Conservation (phyloP, 2,329 filamentous ascomycete species). For the Fusarium torulosum region DNA sequence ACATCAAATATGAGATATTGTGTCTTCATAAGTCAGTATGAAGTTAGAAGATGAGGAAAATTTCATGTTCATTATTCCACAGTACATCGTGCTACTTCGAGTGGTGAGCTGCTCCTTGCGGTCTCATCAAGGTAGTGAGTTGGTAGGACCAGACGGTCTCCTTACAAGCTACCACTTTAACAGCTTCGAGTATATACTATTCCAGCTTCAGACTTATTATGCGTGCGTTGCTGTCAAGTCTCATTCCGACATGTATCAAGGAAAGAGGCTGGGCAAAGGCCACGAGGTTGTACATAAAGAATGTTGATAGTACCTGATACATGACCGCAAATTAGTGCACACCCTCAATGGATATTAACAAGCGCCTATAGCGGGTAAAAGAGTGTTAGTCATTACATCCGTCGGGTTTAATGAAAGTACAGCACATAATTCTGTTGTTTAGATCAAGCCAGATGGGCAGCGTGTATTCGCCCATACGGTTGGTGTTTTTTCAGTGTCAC, state of each 20-base stretch:
- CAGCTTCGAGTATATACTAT: background rate
- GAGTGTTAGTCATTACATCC: background rate
- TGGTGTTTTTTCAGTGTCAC: background rate
- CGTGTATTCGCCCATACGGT: background rate
- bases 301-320: background rate
- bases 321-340: slow-evolving; percentile 10
- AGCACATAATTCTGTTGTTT: background rate
- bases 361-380: slow-evolving; percentile 17
- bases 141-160: background rate
- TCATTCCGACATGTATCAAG: background rate
- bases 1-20: background rate
- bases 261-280: background rate
- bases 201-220: no score
- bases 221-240: no score
- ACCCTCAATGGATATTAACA: slow-evolving; percentile 17
- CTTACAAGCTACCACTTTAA: background rate
- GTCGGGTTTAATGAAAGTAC: background rate
- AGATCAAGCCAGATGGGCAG: background rate
- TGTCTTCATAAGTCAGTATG: background rate
- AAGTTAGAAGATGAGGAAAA: background rate
- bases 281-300: background rate
- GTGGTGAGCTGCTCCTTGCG: background rate
- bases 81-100: background rate
- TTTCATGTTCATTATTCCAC: no score
- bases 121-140: background rate